Evolutionary conservation across 768 basidiomycete species (phyloP).

Genomic region (Polyporus arcularius): DNA sequence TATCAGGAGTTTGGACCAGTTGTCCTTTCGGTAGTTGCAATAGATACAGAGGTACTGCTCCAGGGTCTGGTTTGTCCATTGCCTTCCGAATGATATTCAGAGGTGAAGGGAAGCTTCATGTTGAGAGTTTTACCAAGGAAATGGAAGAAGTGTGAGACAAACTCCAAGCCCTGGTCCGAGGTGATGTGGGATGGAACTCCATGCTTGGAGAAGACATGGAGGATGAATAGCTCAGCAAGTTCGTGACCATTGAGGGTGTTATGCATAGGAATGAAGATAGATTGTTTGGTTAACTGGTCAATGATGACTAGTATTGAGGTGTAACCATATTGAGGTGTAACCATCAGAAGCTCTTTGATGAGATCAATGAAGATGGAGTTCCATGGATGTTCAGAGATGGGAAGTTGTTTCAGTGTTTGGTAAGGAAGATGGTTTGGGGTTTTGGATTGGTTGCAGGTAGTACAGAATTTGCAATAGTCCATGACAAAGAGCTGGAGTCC

Average conservation of each 20-base stretch:
- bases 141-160: slow-evolving; percentile 15
- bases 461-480: slow-evolving; percentile 31
- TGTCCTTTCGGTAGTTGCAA: slow-evolving; percentile 39
- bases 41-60: slow-evolving; percentile 39
- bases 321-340: slow-evolving; percentile 10
- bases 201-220: slow-evolving; percentile 16
- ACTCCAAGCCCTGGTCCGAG: slow-evolving; percentile 17
- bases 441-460: slow-evolving; percentile 27
- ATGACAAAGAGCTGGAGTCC: slow-evolving; percentile 25
- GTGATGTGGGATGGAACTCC: slow-evolving; percentile 17
- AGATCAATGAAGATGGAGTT: slow-evolving; percentile 26
- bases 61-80: slow-evolving; percentile 39
- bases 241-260: background rate
- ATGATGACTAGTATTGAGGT: slow-evolving; percentile 22
- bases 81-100: slow-evolving; percentile 46
- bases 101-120: slow-evolving; percentile 26
- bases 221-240: background rate
- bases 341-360: background rate
- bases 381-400: slow-evolving; percentile 26
- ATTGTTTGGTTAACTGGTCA: slow-evolving; percentile 4
- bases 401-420: slow-evolving; percentile 13
- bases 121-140: background rate
- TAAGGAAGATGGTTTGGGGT: slow-evolving; percentile 22
- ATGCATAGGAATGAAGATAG: background rate
- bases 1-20: slow-evolving; percentile 41